A percentile compares a stretch with the other conserved stretches of the same genome.
These are phyloP conservation scores for Diutina scorzettiae DNA, from an alignment of 1,139 yeast species.

Conservation along the genomic window DNA sequence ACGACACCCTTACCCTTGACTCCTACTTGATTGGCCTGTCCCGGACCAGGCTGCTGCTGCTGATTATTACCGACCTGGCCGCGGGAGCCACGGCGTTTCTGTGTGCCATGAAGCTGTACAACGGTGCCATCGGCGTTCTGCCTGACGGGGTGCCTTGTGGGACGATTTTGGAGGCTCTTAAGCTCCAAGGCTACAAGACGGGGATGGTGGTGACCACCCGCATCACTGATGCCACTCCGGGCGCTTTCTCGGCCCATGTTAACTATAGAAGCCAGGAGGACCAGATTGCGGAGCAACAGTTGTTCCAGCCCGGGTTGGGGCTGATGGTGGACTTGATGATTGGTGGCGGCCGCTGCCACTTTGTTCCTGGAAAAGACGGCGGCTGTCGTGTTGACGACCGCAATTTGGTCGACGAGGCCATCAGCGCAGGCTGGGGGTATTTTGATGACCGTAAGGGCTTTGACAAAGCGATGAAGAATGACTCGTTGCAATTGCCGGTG, in stretches of 20 bases:
- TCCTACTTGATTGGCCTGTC: conserved; percentile 61
- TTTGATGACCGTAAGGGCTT: conserved; percentile 46
- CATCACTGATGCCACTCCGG: conserved; percentile 56
- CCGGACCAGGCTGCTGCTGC: conserved; percentile 60
- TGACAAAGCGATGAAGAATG: conserved; percentile 37
- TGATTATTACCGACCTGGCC: conserved; percentile 79
- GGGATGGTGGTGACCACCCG: conserved; percentile 84
- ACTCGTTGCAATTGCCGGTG: conserved; percentile 55
- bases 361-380: conserved; percentile 33
- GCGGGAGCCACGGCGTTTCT: conserved; percentile 92
- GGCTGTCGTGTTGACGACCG: conserved; percentile 63
- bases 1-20: conserved; percentile 50
- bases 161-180: conserved; percentile 73
- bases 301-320: conserved; percentile 71
- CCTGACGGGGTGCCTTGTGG: conserved; percentile 59
- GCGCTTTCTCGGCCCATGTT: conserved; percentile 71
- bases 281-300: conserved; percentile 72
- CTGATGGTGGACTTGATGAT: conserved; percentile 67
- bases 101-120: conserved; percentile 67
- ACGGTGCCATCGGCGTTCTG: conserved; percentile 74
- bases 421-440: conserved; percentile 50
- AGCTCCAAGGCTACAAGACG: conserved; percentile 61
- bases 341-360: conserved; percentile 86
- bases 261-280: conserved; percentile 66
- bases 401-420: conserved; percentile 52